A percentile compares a stretch with the other conserved stretches of the same genome.
phyloP scores from a whole-genome alignment of 176 grass and related monocot species.

The Phragmites australis region DNA sequence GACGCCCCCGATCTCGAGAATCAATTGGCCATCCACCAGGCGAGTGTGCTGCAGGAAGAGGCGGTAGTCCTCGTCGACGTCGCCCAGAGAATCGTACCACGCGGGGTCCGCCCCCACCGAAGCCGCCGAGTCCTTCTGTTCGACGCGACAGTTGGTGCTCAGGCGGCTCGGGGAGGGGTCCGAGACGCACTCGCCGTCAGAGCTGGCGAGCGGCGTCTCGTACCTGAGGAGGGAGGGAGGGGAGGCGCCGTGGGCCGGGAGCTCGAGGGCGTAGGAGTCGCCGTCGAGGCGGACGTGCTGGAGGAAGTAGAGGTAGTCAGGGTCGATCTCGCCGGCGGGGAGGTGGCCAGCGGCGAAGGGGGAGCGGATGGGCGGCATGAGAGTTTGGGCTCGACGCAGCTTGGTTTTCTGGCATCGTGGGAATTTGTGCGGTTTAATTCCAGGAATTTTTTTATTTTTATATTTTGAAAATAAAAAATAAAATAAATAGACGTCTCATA shows the following conservation, averaged over 20 bases:
- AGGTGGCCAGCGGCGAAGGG: slow-evolving; percentile 20
- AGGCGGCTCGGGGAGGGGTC: slow-evolving; percentile 30
- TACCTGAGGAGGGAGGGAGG: slow-evolving; percentile 44
- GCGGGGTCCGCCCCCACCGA: slow-evolving; percentile 17
- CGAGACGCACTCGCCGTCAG: slow-evolving; percentile 41
- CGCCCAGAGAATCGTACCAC: slow-evolving; percentile 20
- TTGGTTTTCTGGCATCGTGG: not conserved
- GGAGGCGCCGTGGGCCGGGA: slow-evolving; percentile 24
- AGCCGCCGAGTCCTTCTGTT: not conserved
- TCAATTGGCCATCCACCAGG: slow-evolving; percentile 41
- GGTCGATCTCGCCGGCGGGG: slow-evolving; percentile 46
- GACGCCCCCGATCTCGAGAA: slow-evolving; percentile 39
- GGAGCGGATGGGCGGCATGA: slow-evolving; percentile 13
- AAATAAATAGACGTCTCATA: no score
- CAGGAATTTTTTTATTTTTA: no score
- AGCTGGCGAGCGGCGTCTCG: slow-evolving; percentile 26
- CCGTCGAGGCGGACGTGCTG: slow-evolving; percentile 48
- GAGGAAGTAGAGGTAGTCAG: slow-evolving; percentile 69
- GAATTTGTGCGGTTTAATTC: not conserved
- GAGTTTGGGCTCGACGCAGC: slow-evolving; percentile 16
- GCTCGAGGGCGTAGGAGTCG: slow-evolving; percentile 53
- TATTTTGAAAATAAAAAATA: no score
- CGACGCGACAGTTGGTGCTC: not conserved
- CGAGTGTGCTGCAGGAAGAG: slow-evolving; percentile 52
- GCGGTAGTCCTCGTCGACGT: slow-evolving; percentile 57